These are phyloP conservation scores for Penicillium italicum DNA, from an alignment of 2,329 filamentous ascomycete genomes.

Conservation along the genomic window DNA sequence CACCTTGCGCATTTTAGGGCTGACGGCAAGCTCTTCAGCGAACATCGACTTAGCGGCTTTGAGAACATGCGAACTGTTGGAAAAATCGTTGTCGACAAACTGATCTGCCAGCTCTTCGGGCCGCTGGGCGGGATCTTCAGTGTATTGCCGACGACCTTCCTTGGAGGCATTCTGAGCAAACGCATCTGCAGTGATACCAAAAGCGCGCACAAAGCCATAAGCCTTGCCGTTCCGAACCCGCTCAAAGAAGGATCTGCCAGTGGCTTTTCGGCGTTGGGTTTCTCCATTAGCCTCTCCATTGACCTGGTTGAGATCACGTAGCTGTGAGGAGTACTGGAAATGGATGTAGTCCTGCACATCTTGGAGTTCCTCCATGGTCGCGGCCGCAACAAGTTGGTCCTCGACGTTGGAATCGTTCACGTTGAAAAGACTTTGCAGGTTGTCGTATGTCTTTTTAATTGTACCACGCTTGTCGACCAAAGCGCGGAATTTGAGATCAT, in stretches of 20 bases:
- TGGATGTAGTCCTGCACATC: constrained; percentile 95
- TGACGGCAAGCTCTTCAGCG: constrained; percentile 82
- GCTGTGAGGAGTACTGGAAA: constrained; percentile 80
- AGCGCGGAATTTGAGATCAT: constrained; percentile 92
- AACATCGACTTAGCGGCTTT: constrained; percentile 81
- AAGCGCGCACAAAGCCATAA: constrained; percentile 78
- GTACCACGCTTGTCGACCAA: constrained; percentile 87
- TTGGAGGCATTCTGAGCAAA: constrained; percentile 82
- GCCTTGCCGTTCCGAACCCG: constrained; percentile 76
- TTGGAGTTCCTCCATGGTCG: constrained; percentile 90
- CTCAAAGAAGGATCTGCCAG: constrained; percentile 75
- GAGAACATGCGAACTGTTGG: constrained; percentile 71
- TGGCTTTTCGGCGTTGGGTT: constrained; percentile 75
- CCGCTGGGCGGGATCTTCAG: constrained; percentile 75
- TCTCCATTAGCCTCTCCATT: constrained; percentile 59
- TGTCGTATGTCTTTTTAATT: constrained; percentile 73
- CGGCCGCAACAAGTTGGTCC: constrained; percentile 73
- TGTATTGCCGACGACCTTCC: constrained; percentile 71
- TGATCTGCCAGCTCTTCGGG: constrained; percentile 86
- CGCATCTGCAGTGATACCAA: constrained; percentile 84
- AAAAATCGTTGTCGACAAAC: constrained; percentile 68
- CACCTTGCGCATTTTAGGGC: constrained; percentile 82
- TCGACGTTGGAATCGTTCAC: constrained; percentile 73
- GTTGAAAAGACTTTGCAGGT: constrained; percentile 63
- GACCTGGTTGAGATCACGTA: constrained; percentile 72